Conservation (phyloP, 2,329 filamentous ascomycete species). For the Rhinocladiella similis region DNA sequence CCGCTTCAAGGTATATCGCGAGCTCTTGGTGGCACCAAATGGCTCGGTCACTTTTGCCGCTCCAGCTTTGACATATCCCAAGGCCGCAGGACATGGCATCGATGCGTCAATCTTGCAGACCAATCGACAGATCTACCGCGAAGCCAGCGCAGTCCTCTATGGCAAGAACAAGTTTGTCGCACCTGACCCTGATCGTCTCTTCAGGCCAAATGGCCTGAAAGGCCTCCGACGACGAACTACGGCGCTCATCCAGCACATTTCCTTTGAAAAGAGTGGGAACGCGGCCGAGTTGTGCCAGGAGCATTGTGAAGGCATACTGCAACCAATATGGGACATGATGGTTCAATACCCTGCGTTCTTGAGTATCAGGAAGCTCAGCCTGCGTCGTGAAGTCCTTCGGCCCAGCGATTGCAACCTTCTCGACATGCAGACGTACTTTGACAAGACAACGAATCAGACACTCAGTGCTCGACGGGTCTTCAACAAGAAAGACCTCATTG, state of each 20-base stretch:
- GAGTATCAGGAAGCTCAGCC: constrained; percentile 8
- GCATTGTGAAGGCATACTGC: background rate
- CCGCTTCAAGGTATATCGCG: constrained; percentile 13
- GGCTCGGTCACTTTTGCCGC: constrained; percentile 6
- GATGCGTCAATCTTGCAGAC: constrained; percentile 10
- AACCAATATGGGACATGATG: constrained; percentile 11
- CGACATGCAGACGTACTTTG: background rate
- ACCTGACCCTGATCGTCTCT: constrained; percentile 11
- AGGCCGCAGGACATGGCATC: constrained; percentile 2
- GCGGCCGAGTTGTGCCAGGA: constrained; percentile 2
- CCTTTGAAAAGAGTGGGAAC: constrained; percentile 1
- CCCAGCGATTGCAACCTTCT: constrained; percentile 3
- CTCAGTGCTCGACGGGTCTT: constrained; percentile 1
- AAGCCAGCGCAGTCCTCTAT: constrained; percentile 18
- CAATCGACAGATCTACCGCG: constrained; percentile 15
- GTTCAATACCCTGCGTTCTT: constrained; percentile 14
- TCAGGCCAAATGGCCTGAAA: constrained; percentile 13
- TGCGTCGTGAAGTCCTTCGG: constrained; percentile 18
- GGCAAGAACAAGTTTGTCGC: constrained; percentile 22
- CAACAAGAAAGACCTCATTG: constrained; percentile 11
- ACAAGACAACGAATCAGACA: background rate
- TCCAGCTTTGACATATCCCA: background rate
- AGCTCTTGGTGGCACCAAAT: constrained; percentile 8
- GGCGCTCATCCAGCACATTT: constrained; percentile 10
- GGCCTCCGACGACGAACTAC: constrained; percentile 13